Base-by-base conservation (phyloP, 164 flowering plant genomes). In the Paratinospora sagittata region DNA sequence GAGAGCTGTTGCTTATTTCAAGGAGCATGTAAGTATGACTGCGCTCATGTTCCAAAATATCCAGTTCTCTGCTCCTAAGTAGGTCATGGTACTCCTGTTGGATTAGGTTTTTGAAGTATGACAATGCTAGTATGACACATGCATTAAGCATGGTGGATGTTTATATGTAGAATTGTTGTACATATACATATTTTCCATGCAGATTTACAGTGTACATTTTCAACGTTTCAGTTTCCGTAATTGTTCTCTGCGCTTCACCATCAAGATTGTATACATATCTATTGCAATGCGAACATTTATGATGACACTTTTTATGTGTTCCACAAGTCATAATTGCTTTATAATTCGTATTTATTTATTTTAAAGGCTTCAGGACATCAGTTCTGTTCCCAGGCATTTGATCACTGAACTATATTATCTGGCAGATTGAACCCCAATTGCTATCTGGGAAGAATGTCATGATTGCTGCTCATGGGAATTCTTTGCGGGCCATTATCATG, bases 391-490 rank as follows among this genome's bases (percentile, higher is more conserved):
- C 36, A 49, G 68, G 65, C 67, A 75, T 80, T 76, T 84, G 49
- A 80, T 19, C 36, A 10, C 47, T 63, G 19, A 63, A 67, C 26
- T 33, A 57, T 27, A 68, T 71, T 60, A 16, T 61, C 19, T 71
- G 79, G 79, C 89, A 95, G 99, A 91, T 96, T 80, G 95, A 90
- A 81, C 93, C 93, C 2, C 86, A 86, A 73, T 90, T 96, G 73
- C 73, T 72, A 11, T 69, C 87, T 63, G 98, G 99, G 74, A 91
- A 93, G 78, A 85, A 96, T 81, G 88, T 96, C 65, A 85, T 96
- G 97, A 90, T 96, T 77, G 95, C 98, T 61, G 99, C 99, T 27
- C 99, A 96, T 75, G 99, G 97, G 70, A 96, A 96, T 72, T 96
- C 99, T 23, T 78, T 96, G 79, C 87, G 99, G 79, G 89, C 99